Evolutionary conservation across 2,329 filamentous ascomycete genomes (phyloP), one percentile per base, ranked within the genome.

Genomic region (Berkeleyomyces rouxiae): DNA sequence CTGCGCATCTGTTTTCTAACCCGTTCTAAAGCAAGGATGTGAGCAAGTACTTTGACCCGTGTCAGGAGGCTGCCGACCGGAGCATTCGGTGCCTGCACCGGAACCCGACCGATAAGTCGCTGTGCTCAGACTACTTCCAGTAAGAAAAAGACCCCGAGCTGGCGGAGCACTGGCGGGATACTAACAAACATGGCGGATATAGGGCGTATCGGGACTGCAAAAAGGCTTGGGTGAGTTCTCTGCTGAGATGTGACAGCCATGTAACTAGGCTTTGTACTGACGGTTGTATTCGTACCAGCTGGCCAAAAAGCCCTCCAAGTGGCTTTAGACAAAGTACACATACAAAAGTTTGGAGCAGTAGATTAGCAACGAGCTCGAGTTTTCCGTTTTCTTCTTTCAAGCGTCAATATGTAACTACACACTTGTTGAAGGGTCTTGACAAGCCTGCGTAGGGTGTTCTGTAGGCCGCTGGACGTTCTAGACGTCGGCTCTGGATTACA

Each of bases 111-210:
- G 90, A 97, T 71, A 82, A 85, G 67, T 78, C 85, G n/a, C 87
- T 97, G 87, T 99, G 93, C 71, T 79, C 81, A 67, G 92, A 97
- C 73, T 97, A 95, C 72, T 97, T 99, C 71, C 89, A 96, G 90
- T 96, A 72, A 74, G 88, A 74, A 64, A 49, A 60, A 33, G 39
- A 37, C 31, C 13, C 10, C 39, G n/a, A 23, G n/a, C 9, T 33
- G 42, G 59, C 13, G 57, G 37, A 31, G 23, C 23, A 13, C 61
- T 16, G 62, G 42, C 31, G 4, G 43, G 10, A 11, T 16, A 31
- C 37, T 23, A 42, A 37, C 40, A 58, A 37, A 16, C 44, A 10
- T 7, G 13, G 33, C n/a, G 3, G 31, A 55, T 53, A 43, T 67
- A 95, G 90, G 74, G 90, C 90, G 59, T 97, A 96, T 73, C 83